A percentile compares a stretch with the other conserved stretches of the same genome.
Conservation (phyloP, 2,329 filamentous ascomycete genomes). For the Penicillium sp. region DNA sequence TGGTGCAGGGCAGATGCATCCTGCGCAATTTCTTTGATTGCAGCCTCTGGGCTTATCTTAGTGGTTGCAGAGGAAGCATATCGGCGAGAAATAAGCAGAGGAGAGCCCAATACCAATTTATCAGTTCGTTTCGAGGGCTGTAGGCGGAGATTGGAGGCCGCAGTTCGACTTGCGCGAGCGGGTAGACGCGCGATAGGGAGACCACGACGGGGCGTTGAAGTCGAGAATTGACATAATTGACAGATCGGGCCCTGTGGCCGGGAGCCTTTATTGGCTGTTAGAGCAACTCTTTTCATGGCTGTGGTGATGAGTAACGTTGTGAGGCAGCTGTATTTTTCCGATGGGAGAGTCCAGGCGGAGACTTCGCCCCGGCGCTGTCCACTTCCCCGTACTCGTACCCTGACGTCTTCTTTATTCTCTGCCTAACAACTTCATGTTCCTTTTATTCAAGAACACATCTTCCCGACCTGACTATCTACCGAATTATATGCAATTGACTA, state of each 20-base stretch:
- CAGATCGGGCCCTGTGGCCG: constrained; percentile 32
- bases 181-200: constrained; percentile 21
- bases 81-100: constrained; percentile 8
- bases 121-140: constrained; percentile 18
- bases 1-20: constrained; percentile 30
- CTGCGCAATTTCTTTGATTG: constrained; percentile 32
- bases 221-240: constrained; percentile 40
- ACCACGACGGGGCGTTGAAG: constrained; percentile 19
- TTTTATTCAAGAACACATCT: constrained; percentile 16
- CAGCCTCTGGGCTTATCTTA: constrained; percentile 16
- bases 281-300: constrained; percentile 37
- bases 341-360: constrained; percentile 30
- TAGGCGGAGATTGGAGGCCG: constrained; percentile 14
- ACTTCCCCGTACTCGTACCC: constrained; percentile 21
- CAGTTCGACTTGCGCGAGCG: constrained; percentile 6
- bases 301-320: constrained; percentile 8
- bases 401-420: constrained; percentile 28
- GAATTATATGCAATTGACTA: constrained; percentile 4
- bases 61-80: constrained; percentile 22
- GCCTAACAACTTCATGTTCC: constrained; percentile 17
- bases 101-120: constrained; percentile 4
- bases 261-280: constrained; percentile 29
- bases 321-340: constrained; percentile 15
- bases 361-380: constrained; percentile 25
- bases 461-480: constrained; percentile 11